Conservation (phyloP, 139 green algal species). For the Coelastrella sp. region DNA sequence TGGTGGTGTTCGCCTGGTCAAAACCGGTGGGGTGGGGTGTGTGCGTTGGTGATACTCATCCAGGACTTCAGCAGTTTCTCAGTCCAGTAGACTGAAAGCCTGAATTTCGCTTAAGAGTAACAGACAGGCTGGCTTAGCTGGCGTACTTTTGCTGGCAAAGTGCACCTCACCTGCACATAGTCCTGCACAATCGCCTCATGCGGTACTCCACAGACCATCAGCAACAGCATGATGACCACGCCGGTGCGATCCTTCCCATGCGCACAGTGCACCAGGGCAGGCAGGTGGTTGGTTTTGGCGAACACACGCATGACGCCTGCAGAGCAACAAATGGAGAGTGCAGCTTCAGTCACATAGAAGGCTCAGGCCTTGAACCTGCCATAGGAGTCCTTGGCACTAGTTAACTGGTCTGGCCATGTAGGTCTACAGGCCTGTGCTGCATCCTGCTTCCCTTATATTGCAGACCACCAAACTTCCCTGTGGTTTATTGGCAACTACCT, state of each 20-base stretch:
- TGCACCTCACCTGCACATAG: constrained; percentile 31
- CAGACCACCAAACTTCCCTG: too few relatives aligned
- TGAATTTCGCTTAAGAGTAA: not conserved
- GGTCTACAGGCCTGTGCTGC: too few relatives aligned
- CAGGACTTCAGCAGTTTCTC: too few relatives aligned
- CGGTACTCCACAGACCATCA: constrained; percentile 44
- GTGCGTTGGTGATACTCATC: too few relatives aligned
- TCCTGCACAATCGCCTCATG: constrained; percentile 48
- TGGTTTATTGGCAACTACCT: too few relatives aligned
- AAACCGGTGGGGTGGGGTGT: too few relatives aligned
- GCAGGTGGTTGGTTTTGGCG: constrained; percentile 31
- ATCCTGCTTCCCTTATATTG: too few relatives aligned
- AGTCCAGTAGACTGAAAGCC: too few relatives aligned
- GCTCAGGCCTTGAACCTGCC: too few relatives aligned
- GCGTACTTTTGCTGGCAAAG: not conserved
- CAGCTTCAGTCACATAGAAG: not conserved
- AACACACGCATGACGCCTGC: constrained; percentile 53
- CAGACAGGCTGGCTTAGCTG: not conserved
- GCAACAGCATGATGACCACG: constrained; percentile 54
- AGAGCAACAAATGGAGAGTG: not conserved
- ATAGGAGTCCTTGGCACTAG: too few relatives aligned
- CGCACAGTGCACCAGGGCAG: constrained; percentile 56
- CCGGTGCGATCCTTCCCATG: constrained; percentile 62
- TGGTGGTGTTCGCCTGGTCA: too few relatives aligned
- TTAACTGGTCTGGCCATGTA: too few relatives aligned